Base-by-base conservation (phyloP, 495 filamentous ascomycete species). In the Glutinoglossum americanum region DNA sequence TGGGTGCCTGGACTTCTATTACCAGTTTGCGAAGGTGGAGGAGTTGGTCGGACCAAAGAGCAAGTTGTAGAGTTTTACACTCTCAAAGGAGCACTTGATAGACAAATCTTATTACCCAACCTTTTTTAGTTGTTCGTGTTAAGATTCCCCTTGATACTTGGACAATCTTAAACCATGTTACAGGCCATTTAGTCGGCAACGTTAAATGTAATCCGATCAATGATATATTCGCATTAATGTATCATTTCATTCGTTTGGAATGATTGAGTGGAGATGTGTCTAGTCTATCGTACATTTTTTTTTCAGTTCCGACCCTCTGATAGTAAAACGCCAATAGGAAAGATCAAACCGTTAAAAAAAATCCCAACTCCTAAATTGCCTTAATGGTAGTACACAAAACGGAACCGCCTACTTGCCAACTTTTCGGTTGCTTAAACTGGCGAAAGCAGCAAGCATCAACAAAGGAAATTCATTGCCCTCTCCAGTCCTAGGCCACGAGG, bases 21-120 rank as follows among this genome's bases (percentile, higher is more conserved):
- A 89, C 64, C 80, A 76, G 66, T 90, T 89, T 69, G 84, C 80
- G 3, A 80, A 84, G 66, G 77, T 87, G 1, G 85, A 90, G 67
- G 78, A 82, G 61, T 62, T 86, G 57, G 67, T 72, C 27, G 56
- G 39, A 32, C 60, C 67, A 35, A 71, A 68, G 64, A 72, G 68
- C 55, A 78, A 73, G 65, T 65, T 78, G 30, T 77, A 71, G 64
- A 37, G 17, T 17, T 17, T 7, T 41, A 8, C 3, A 2, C 15
- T 41, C 3, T 41, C 37, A n/a, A n/a, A n/a, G n/a, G n/a, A n/a
- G n/a, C n/a, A n/a, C n/a, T n/a, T n/a, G n/a, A n/a, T n/a, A n/a
- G n/a, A n/a, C n/a, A n/a, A n/a, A n/a, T n/a, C n/a, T n/a, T n/a
- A n/a, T n/a, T n/a, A n/a, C n/a, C n/a, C n/a, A n/a, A n/a, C n/a